Base-by-base conservation (phyloP, 2,329 filamentous ascomycete species). In the Cephalotrichum gorgonifer region DNA sequence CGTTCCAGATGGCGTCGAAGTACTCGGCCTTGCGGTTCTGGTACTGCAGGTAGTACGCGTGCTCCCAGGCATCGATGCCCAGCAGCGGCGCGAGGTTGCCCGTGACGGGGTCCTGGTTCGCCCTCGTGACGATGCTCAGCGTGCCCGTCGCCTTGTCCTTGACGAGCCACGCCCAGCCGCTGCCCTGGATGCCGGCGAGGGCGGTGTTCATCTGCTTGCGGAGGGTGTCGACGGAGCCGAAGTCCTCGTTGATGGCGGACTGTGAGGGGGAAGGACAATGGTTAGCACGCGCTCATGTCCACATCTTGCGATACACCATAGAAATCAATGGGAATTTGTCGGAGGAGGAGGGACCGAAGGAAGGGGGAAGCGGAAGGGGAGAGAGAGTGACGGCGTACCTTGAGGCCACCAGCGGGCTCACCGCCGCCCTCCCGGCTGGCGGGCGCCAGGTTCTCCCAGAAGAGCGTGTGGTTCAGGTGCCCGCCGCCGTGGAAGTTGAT, bases 1-100 rank as follows among this genome's bases (percentile, higher is more conserved):
- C 89, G 58, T 95, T 87, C 90, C 90, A 95, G 65, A 95, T 85
- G 51, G 88, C 88, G 60, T 79, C 79, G 70, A 95, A 95, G 76
- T 95, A 95, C 73, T 95, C 89, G 51, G 85, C 89, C 81, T 95
- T 95, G 69, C 88, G 84, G 77, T 95, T 95, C 80, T 95, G 79
- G 73, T 95, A 95, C 74, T 95, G 88, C 54, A 95, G 76, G 72
- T 95, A 94, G 75, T 94, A 95, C 47, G 89, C 89, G 70, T 95
- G 89, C 76, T 95, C 89, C 89, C 89, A 95, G 49, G 89, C 90
- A 72, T 96, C 90, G 60, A 96, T 85, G 50, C 90, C 90, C 43
- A 96, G 72, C 44, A 96, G 74, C 33, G 90, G 90, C 60, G 81
- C 76, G 64, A 85, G 88, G 64, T 85, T 85, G 45, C 89, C 89